A percentile compares a stretch with the other conserved stretches of the same genome.
Evolutionary conservation across 106 monocot genomes (phyloP).

Genomic region (Cymbidium sinense): DNA sequence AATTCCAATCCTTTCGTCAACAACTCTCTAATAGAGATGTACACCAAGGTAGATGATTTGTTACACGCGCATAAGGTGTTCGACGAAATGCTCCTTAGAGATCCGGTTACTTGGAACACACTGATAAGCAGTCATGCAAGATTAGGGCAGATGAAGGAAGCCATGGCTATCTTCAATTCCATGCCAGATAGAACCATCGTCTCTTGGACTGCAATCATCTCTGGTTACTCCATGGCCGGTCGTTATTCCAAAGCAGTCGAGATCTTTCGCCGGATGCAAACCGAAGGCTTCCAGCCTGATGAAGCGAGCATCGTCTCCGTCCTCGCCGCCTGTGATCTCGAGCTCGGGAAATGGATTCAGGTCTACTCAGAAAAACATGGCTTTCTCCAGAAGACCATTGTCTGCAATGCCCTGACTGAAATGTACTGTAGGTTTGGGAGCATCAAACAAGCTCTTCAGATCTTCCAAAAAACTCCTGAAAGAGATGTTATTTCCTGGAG

Average conservation of each 20-base stretch:
- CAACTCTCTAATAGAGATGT: conserved; percentile 63
- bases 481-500: conserved; percentile 69
- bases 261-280: conserved; percentile 54
- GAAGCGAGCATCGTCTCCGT: conserved; percentile 71
- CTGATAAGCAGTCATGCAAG: neutral
- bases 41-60: conserved; percentile 38
- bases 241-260: conserved; percentile 46
- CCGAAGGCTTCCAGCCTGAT: conserved; percentile 38
- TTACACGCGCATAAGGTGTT: neutral
- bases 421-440: conserved; percentile 53
- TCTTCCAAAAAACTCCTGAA: conserved; percentile 32
- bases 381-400: conserved; percentile 21
- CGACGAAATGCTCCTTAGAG: neutral
- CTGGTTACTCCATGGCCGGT: conserved; percentile 41
- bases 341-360: conserved; percentile 81
- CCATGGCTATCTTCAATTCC: conserved; percentile 39
- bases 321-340: conserved; percentile 70
- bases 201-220: conserved; percentile 67
- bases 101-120: neutral
- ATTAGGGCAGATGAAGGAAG: conserved; percentile 40
- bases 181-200: conserved; percentile 60
- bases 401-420: conserved; percentile 69
- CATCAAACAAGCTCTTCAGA: conserved; percentile 26
- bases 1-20: conserved; percentile 24
- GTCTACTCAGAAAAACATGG: conserved; percentile 36